Evolutionary conservation across 176 grass and related monocot genomes (phyloP), one percentile per base, ranked within the genome.

Genomic region (Ampelocalamus luodianensis): DNA sequence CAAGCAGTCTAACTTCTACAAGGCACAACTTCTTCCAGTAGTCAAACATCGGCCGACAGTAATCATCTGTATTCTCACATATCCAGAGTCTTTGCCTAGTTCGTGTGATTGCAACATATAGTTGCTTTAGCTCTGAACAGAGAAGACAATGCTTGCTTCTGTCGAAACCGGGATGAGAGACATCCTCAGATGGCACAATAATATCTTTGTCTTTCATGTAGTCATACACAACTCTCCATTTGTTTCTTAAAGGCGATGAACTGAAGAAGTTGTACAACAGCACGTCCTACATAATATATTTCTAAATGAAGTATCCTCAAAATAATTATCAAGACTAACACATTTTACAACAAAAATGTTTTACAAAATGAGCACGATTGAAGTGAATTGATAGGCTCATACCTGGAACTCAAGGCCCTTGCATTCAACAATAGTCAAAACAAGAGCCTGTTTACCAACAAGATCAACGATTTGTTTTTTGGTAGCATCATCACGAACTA

Each of bases 341-440:
- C 22, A 72, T 5, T 39, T 79, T 56, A 66, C 13, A 17, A 43
- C 23, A 3, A 71, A 79, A 59, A 79, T 80, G 46, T 16, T 66
- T 75, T 34, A 12, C 11, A 76, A 15, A 49, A 15, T 42, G 34
- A 54, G 16, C 63, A 59, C 32, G 65, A 29, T 12, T n/a, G 5
- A 32, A 55, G 34, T 74, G 60, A 75, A 71, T 4, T 82, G 34
- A 69, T 37, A 78, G 69, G 73, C n/a, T 46, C 23, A 39, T 93
- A 97, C 95, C 90, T 97, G 90, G 74, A 94, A 97, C 39, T 97
- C 95, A 8, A 97, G 92, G 68, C 95, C 95, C 74, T 97, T 97
- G 24, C 95, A 97, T 88, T 97, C 95, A 70, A 97, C 65, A 62
- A 94, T 97, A 39, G 95, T 88, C 56, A 97, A 80, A 51, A 94